Base-by-base conservation (phyloP, 805 yeast species). In the Metschnikowia cerradonensis region DNA sequence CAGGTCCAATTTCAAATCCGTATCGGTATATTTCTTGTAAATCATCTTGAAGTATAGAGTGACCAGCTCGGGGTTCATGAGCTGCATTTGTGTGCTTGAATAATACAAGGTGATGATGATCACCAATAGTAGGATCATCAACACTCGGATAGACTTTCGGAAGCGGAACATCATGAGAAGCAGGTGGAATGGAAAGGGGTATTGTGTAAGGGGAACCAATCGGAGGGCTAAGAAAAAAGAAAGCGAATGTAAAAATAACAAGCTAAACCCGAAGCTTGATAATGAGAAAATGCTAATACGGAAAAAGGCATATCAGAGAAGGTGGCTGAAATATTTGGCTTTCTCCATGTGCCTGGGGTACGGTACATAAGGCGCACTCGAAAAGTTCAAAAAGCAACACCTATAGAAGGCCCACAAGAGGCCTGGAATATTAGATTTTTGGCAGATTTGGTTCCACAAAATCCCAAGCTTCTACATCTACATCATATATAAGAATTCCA, bases 1-100 rank as follows among this genome's bases (percentile, higher is more conserved):
- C 23, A 8, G n/a, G 30, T 53, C 56, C 36, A 51, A 43, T 4
- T 19, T 17, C 22, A 48, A 33, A 39, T 36, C 41, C 17, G 17
- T 4, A 23, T 33, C 34, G 40, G 45, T 26, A 37, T 20, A 30
- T 15, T 34, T 45, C 20, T 33, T 33, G 41, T 39, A 49, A 8
- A 48, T 44, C n/a, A 44, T 22, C 11, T 22, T 17, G 30, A 48
- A 40, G 22, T 48, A 35, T 6, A 45, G 30, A 10, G 15, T 26
- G 19, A 36, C 35, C 41, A 35, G 30, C 10, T 45, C 41, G 10
- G 22, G 7, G 20, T 22, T 32, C 6, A 34, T n/a, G 13, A n/a
- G 8, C 33, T 11, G 30, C n/a, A 23, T 10, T 5, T 22, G n/a
- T 1, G 26, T n/a, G 33, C 22, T 7, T 3, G 32, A 43, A n/a